These are phyloP conservation scores for Chrysanthemum seticuspe DNA, from an alignment of 129 eudicot genomes.

Conservation along the genomic window DNA sequence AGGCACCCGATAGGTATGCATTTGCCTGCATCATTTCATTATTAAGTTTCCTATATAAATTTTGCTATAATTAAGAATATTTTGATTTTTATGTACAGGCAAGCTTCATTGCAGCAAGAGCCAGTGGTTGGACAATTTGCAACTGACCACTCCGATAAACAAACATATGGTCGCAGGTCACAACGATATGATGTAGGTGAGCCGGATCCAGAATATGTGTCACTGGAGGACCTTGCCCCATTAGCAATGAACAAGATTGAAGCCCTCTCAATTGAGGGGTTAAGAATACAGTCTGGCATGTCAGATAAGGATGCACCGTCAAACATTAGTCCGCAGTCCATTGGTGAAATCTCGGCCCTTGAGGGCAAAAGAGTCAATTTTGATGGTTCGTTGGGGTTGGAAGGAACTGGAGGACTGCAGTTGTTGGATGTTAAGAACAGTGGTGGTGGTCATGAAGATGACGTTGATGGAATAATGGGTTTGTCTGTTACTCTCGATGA, in stretches of 20 bases:
- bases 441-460: slow-evolving; percentile 11
- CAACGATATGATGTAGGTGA: slow-evolving; percentile 32
- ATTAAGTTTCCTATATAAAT: slow-evolving; percentile 1
- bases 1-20: slow-evolving; percentile 55
- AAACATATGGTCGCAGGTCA: slow-evolving; percentile 32
- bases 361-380: slow-evolving; percentile 51
- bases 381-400: slow-evolving; percentile 62
- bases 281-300: slow-evolving; percentile 94
- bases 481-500: slow-evolving; percentile 84
- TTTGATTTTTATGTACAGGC: slow-evolving; percentile 41
- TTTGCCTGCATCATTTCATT: neutral
- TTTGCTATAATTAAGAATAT: too few relatives aligned
- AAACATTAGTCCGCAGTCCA: slow-evolving; percentile 52
- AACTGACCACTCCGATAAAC: slow-evolving; percentile 16
- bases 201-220: slow-evolving; percentile 53
- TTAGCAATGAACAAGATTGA: slow-evolving; percentile 86
- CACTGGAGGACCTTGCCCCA: slow-evolving; percentile 82
- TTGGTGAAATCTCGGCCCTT: slow-evolving; percentile 61
- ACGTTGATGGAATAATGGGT: slow-evolving; percentile 62
- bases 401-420: slow-evolving; percentile 83
- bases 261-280: slow-evolving; percentile 85
- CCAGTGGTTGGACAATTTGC: slow-evolving; percentile 33
- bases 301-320: slow-evolving; percentile 75
- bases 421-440: slow-evolving; percentile 61
- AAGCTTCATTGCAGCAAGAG: slow-evolving; percentile 40